Conservation (phyloP, 257 asterid genomes). For the Forsythia viridissima region DNA sequence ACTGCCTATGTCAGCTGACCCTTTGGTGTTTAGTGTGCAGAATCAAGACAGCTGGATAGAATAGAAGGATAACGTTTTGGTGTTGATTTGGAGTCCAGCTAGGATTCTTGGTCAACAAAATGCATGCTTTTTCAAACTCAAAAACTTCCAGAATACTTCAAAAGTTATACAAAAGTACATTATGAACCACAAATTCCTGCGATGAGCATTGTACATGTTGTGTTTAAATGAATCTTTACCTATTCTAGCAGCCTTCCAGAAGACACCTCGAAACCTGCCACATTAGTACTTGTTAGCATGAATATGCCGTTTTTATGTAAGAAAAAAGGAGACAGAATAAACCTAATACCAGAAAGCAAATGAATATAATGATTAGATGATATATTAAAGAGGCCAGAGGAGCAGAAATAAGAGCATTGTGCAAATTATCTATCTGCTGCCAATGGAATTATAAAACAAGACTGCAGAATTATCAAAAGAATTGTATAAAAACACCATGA, state of each 20-base stretch:
- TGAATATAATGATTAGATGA: not conserved
- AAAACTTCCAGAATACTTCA: not conserved
- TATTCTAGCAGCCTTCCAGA: slow-evolving; percentile 68
- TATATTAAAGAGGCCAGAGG: not conserved
- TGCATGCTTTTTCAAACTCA: not conserved
- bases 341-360: not conserved
- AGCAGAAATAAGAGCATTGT: not conserved
- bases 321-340: not conserved
- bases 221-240: slow-evolving; percentile 33
- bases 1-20: no score
- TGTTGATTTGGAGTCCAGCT: no score
- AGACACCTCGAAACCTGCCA: slow-evolving; percentile 61
- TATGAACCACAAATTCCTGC: slow-evolving; percentile 17
- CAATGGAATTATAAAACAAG: not conserved
- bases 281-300: slow-evolving; percentile 23
- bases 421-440: not conserved
- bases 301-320: not conserved
- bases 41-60: no score
- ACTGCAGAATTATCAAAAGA: not conserved
- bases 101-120: not conserved
- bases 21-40: no score
- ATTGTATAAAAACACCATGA: not conserved
- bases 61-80: no score
- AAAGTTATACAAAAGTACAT: not conserved
- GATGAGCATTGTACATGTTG: slow-evolving; percentile 4